Evolutionary conservation across 2,329 filamentous ascomycete species (phyloP), one percentile per base, ranked within the genome.

Genomic region (Penicillium sp.): DNA sequence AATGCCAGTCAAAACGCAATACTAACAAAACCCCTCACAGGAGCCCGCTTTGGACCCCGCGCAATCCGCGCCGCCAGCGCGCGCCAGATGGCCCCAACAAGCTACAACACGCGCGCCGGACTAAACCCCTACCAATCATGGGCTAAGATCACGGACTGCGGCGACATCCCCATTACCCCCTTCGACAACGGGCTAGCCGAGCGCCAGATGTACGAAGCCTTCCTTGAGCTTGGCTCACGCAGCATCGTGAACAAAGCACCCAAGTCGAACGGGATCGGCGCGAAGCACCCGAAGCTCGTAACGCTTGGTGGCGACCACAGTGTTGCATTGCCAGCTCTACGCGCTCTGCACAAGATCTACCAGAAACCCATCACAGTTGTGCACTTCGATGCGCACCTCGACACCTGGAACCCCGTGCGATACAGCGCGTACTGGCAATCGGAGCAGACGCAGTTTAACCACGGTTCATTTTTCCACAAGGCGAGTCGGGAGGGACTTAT

Each of bases 391-490:
- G 86, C 81, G 2, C 90, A 95, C 72, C 82, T 94, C 2, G 91
- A 94, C 71, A 94, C 91, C 2, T 94, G 91, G 90, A 87, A 93
- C 71, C 90, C 91, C 2, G 84, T 74, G 35, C 76, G 90, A 65
- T 96, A 95, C 74, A 89, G 90, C 0, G 87, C 84, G 17, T 86
- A 87, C 55, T 96, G 92, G 92, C 74, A 80, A 7, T 83, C 82
- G 3, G 82, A 85, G 59, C 89, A 91, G 73, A 83, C 85, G 2
- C 84, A 88, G 65, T 94, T 95, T 78, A 96, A 88, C 69, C 92
- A 96, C 74, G 92, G 93, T 5, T 90, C 86, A 65, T 94, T 96
- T 87, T 96, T 96, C 81, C 93, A 91, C 89, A 84, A 93, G 65
- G 92, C 92, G 6, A 87, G 87, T 49, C 86, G 87, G 31, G 92